Percentiles rank a stretch among this genome's conserved stretches.
Conservation (phyloP, 805 yeast genomes). For the Yueomyces sinensis region DNA sequence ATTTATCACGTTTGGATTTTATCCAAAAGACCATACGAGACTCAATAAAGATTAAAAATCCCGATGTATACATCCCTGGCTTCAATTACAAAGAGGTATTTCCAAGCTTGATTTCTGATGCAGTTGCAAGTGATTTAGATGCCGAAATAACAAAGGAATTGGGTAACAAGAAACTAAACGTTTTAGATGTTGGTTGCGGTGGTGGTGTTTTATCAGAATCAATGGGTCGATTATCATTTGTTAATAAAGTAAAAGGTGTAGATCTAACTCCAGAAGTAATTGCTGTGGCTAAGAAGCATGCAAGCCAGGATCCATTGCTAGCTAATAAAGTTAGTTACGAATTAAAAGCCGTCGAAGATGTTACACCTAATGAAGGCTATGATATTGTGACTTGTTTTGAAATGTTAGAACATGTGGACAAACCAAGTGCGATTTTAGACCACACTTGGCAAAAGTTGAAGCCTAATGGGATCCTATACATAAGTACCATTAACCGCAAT, state of each 20-base stretch:
- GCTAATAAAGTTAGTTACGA: conserved; percentile 44
- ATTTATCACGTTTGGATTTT: conserved; percentile 77
- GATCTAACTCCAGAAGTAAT: conserved; percentile 80
- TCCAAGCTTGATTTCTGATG: conserved; percentile 39
- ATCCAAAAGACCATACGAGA: conserved; percentile 44
- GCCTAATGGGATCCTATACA: conserved; percentile 62
- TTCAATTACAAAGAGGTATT: conserved; percentile 48
- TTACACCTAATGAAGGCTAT: conserved; percentile 30
- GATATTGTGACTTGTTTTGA: conserved; percentile 88
- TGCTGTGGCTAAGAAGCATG: conserved; percentile 65
- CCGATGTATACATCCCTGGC: conserved; percentile 60
- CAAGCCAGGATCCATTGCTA: conserved; percentile 49
- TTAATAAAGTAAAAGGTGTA: conserved; percentile 58
- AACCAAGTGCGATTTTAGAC: conserved; percentile 61
- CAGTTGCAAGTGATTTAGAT: conserved; percentile 41
- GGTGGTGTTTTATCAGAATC: conserved; percentile 93
- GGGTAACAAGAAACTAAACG: conserved; percentile 28
- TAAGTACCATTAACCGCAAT: conserved; percentile 89
- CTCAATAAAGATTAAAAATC: conserved; percentile 14
- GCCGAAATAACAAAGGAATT: conserved; percentile 24
- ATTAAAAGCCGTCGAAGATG: conserved; percentile 48
- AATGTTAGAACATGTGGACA: conserved; percentile 86
- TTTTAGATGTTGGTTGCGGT: conserved; percentile 92
- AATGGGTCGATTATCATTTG: conserved; percentile 59
- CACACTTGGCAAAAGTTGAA: conserved; percentile 56